Conservation (phyloP, 345 rosid species). For the Litchi chinensis region DNA sequence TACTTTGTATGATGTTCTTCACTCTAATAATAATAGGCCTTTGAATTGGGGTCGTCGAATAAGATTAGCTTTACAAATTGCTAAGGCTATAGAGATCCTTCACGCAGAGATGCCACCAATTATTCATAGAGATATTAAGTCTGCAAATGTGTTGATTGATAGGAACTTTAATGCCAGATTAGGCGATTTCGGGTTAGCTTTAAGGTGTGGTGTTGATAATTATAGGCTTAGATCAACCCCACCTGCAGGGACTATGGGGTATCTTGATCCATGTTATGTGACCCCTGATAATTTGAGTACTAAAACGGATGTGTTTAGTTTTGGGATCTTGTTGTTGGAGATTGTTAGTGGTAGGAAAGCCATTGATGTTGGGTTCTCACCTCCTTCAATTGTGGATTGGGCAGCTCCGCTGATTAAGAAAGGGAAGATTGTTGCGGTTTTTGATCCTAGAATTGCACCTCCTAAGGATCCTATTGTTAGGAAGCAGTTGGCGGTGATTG, state of each 20-base stretch:
- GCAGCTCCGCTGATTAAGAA: slow-evolving; percentile 86
- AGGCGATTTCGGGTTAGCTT: slow-evolving; percentile 94
- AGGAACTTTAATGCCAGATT: slow-evolving; percentile 83
- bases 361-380: slow-evolving; percentile 86
- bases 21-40: slow-evolving; percentile 53
- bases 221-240: slow-evolving; percentile 85
- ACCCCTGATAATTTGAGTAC: slow-evolving; percentile 97
- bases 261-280: slow-evolving; percentile 93
- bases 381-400: slow-evolving; percentile 95
- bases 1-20: slow-evolving; percentile 86
- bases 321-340: slow-evolving; percentile 94
- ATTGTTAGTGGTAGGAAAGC: slow-evolving; percentile 94
- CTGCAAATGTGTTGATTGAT: slow-evolving; percentile 97
- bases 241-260: slow-evolving; percentile 97
- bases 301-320: slow-evolving; percentile 94
- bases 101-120: slow-evolving; percentile 82
- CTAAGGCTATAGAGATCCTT: slow-evolving; percentile 73
- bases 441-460: slow-evolving; percentile 69
- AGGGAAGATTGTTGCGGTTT: slow-evolving; percentile 78
- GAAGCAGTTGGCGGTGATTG: slow-evolving; percentile 82
- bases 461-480: slow-evolving; percentile 69
- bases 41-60: slow-evolving; percentile 82
- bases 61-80: slow-evolving; percentile 78
- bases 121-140: slow-evolving; percentile 91
- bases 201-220: slow-evolving; percentile 79